Percentiles rank a stretch among this genome's conserved stretches.
Evolutionary conservation across 2,329 filamentous ascomycete species (phyloP).

Genomic region (Chaetomiaceae sp.): DNA sequence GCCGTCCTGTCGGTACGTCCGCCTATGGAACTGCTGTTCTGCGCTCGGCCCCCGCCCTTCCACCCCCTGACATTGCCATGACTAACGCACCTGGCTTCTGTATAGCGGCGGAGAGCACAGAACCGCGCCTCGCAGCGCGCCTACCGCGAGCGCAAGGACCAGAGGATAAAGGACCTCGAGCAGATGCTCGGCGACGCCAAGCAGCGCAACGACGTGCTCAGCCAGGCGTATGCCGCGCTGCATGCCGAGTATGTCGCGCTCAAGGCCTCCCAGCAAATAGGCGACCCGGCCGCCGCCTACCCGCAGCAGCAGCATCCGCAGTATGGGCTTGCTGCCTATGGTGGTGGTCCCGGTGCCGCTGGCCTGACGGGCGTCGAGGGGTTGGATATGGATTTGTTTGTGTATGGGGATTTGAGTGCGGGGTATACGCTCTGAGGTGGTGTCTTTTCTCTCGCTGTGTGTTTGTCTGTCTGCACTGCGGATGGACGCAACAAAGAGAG

Average conservation of each 20-base stretch:
- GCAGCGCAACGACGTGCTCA: constrained; percentile 49
- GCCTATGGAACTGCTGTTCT: no score
- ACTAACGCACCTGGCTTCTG: no score
- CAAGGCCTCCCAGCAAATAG: constrained; percentile 30
- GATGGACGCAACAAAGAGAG: no score
- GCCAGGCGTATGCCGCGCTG: constrained; percentile 46
- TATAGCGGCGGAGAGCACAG: constrained; percentile 52
- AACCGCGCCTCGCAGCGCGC: constrained; percentile 56
- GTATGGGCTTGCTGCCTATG: constrained; percentile 14
- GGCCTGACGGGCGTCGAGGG: constrained; percentile 19
- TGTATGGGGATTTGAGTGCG: constrained; percentile 27
- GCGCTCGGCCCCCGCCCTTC: no score
- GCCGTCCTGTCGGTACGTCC: constrained; percentile 44
- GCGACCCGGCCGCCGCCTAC: constrained; percentile 16
- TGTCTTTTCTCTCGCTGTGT: no score
- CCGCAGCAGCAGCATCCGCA: not conserved
- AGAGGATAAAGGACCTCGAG: constrained; percentile 59
- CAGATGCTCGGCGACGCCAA: constrained; percentile 47
- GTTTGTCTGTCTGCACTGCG: no score
- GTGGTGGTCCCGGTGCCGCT: constrained; percentile 14
- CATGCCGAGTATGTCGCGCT: constrained; percentile 40
- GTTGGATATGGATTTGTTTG: constrained; percentile 28
- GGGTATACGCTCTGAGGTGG: constrained; percentile 9
- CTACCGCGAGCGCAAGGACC: constrained; percentile 57
- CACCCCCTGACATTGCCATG: no score